A percentile compares a stretch with the other conserved stretches of the same genome.
phyloP scores from a whole-genome alignment of 371 early-diverging fungal species.

The Syncephalastrum contaminatum region DNA sequence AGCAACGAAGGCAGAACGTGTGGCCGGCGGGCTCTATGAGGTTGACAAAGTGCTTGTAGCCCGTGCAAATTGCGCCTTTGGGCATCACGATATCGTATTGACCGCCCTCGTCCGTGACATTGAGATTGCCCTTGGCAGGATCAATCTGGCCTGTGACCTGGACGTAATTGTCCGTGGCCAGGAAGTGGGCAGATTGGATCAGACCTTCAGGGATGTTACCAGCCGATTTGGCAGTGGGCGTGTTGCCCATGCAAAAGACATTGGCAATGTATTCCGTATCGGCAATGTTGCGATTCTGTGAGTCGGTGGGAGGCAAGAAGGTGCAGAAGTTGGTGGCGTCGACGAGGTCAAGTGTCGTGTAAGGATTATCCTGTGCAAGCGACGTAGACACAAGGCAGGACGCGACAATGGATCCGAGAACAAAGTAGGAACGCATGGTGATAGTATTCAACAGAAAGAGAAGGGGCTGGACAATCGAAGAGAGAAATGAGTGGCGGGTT shows the following conservation, averaged over 20 bases:
- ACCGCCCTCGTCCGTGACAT: slow-evolving; percentile 53
- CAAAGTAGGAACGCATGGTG: slow-evolving; percentile 3
- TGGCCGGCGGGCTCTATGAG: slow-evolving; percentile 51
- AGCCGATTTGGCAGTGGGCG: slow-evolving; percentile 44
- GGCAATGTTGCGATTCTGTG: slow-evolving; percentile 40
- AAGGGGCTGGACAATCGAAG: too few species aligned
- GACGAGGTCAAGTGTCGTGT: slow-evolving; percentile 25
- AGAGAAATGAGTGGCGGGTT: too few species aligned
- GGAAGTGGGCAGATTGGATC: slow-evolving; percentile 51
- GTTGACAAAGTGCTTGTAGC: slow-evolving; percentile 53
- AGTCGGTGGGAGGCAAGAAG: slow-evolving; percentile 51
- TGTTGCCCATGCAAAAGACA: slow-evolving; percentile 49
- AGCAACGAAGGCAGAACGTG: slow-evolving; percentile 62
- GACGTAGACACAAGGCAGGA: slow-evolving; percentile 21
- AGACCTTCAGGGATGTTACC: slow-evolving; percentile 45
- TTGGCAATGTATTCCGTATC: slow-evolving; percentile 46
- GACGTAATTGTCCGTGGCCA: slow-evolving; percentile 41
- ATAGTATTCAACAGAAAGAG: too few species aligned
- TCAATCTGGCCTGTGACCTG: slow-evolving; percentile 62
- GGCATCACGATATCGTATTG: slow-evolving; percentile 57
- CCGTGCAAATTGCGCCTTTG: slow-evolving; percentile 47
- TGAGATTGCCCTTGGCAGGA: slow-evolving; percentile 43
- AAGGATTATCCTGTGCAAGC: slow-evolving; percentile 6
- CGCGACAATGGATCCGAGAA: slow-evolving; percentile 4
- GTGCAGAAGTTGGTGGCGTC: slow-evolving; percentile 50